Percentiles rank a stretch among this genome's conserved stretches.
Conservation (phyloP, 2,329 filamentous ascomycete species). For the Cordyceps javanica region DNA sequence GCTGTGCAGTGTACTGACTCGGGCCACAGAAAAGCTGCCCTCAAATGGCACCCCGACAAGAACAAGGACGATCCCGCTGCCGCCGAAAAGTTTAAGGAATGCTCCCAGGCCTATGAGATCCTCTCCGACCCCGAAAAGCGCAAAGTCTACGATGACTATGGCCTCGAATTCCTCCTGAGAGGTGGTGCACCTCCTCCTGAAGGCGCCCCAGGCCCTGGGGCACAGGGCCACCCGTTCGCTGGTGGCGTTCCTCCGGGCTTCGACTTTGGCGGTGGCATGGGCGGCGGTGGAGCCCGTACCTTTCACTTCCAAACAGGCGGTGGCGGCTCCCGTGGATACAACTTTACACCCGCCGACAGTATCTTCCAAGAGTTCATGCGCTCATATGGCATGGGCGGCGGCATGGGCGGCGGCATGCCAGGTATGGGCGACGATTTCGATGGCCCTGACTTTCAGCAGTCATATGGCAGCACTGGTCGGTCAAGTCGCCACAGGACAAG, state of each 20-base stretch:
- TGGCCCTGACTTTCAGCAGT: conserved; percentile 50
- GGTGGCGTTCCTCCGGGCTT: conserved; percentile 55
- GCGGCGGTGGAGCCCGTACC: conserved; percentile 42
- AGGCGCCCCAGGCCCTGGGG: conserved; percentile 43
- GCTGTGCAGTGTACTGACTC: conserved; percentile 9
- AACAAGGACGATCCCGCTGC: conserved; percentile 87
- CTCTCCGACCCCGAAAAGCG: conserved; percentile 95
- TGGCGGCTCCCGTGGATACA: conserved; percentile 59
- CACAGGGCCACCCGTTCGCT: conserved; percentile 54
- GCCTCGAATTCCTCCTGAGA: conserved; percentile 83
- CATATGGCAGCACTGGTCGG: conserved; percentile 37
- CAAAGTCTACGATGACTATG: conserved; percentile 90
- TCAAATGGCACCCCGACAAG: conserved; percentile 96
- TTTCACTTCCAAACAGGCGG: conserved; percentile 59
- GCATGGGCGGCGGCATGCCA: conserved; percentile 32
- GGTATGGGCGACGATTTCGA: conserved; percentile 40
- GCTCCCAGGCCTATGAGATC: conserved; percentile 96
- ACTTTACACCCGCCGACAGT: conserved; percentile 74
- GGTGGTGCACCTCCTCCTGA: conserved; percentile 67
- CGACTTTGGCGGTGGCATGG: conserved; percentile 43
- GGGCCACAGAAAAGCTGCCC: conserved; percentile 65
- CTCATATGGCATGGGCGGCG: conserved; percentile 35
- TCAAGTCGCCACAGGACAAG: conserved; percentile 26
- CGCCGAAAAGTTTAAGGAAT: conserved; percentile 94
- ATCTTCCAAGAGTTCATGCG: conserved; percentile 84